phyloP scores from a whole-genome alignment of 345 rosid species.

The Rhodamnia rubescens region DNA sequence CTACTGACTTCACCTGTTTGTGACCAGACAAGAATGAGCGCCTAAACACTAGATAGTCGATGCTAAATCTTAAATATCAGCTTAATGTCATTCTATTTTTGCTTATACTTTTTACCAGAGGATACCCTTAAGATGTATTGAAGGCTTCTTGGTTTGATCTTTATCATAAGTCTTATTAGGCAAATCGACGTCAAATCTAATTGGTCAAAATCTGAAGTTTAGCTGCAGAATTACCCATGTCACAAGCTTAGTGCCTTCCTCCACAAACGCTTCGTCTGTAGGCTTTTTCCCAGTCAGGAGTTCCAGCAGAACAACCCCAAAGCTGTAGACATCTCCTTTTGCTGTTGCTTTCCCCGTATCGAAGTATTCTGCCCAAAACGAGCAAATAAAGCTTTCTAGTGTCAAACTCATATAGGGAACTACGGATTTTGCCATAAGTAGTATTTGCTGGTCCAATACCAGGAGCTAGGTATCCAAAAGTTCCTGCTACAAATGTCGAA shows the following conservation, averaged over 20 bases:
- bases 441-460: constrained; percentile 19
- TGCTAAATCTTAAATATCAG: not conserved
- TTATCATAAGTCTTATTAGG: not conserved
- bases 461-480: constrained; percentile 84
- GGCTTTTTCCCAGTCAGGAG: constrained; percentile 72
- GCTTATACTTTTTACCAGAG: not conserved
- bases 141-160: not conserved
- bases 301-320: constrained; percentile 74
- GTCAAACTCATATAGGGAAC: not conserved
- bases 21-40: not conserved
- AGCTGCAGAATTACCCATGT: constrained; percentile 49
- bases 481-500: constrained; percentile 74
- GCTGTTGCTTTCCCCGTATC: constrained; percentile 71
- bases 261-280: constrained; percentile 65
- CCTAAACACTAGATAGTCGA: not conserved
- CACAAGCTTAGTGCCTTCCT: constrained; percentile 86
- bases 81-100: not conserved
- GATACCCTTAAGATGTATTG: not conserved
- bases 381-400: not conserved
- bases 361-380: constrained; percentile 48
- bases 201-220: not conserved
- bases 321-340: constrained; percentile 87
- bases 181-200: not conserved
- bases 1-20: constrained; percentile 61
- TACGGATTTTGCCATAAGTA: not conserved